Base-by-base conservation (phyloP, 768 basidiomycete genomes). In the Xanthoconium purpureum region DNA sequence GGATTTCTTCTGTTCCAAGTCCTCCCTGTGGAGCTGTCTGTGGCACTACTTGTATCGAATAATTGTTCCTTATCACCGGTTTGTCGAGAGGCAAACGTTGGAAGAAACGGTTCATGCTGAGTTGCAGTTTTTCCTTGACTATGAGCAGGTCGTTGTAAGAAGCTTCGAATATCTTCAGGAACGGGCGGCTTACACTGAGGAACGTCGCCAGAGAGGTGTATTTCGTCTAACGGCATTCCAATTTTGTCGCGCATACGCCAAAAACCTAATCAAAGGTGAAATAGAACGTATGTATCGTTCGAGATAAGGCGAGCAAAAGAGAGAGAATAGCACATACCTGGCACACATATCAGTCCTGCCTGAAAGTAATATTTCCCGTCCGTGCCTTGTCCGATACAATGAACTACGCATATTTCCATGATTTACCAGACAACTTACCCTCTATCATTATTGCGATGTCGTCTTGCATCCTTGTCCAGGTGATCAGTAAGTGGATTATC, bases 231-330 rank as follows among this genome's bases (percentile, higher is more conserved):
- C 14, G 82, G 78, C 64, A 85, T 74, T 11, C 89, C 91, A 50
- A 89, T 81, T 74, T 92, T 91, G 71, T 91, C 89, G 57, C 80
- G 69, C 73, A 91, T 77, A n/a, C 89, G 80, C 90, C 90, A 92
- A 58, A 80, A 84, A 10, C 90, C 89, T 88, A 20, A 17, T 24
- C 30, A 43, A 2, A 44, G 15, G 36, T 39, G 6, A 14, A 35
- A n/a, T 24, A 18, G 45, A n/a, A n/a, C 5, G 3, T 8, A 20
- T 38, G 3, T 8, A 20, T 38, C 18, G 6, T 24, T 51, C 45
- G 44, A 12, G 33, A 42, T 14, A 17, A 29, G 28, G 9, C 11
- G 44, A 17, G 11, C 11, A 39, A 5, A 5, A 18, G 2, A 18
- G 3, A 29, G 36, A 28, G 36, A 28, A 24, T 24, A 35, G 56